phyloP scores from a whole-genome alignment of 208 protist genomes.

The Trypanosomatidae sp. region DNA sequence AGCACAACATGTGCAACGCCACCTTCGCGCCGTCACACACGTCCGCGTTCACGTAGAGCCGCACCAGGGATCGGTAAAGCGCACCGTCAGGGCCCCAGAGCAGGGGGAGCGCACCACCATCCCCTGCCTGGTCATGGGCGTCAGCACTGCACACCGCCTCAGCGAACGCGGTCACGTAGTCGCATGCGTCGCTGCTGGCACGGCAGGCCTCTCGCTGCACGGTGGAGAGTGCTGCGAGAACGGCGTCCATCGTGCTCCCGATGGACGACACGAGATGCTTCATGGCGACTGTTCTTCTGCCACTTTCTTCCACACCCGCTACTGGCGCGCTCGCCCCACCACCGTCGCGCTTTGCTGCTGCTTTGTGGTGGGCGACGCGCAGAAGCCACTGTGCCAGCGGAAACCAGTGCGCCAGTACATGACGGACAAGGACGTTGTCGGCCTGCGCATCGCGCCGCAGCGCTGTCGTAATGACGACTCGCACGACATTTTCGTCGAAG shows the following conservation, averaged over 20 bases:
- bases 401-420: slow-evolving; percentile 55
- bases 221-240: slow-evolving; percentile 43
- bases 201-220: slow-evolving; percentile 38
- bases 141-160: neutral
- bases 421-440: slow-evolving; percentile 39
- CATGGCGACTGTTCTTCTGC: slow-evolving; percentile 3
- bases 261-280: slow-evolving; percentile 59
- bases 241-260: slow-evolving; percentile 61
- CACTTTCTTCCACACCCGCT: neutral
- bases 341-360: slow-evolving; percentile 2
- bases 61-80: slow-evolving; percentile 66
- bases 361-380: slow-evolving; percentile 28
- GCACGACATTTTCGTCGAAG: slow-evolving; percentile 43
- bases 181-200: slow-evolving; percentile 1
- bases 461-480: slow-evolving; percentile 26
- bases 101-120: slow-evolving; percentile 10
- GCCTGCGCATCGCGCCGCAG: slow-evolving; percentile 32
- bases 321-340: neutral
- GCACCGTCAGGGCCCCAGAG: slow-evolving; percentile 62
- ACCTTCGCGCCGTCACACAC: slow-evolving; percentile 43
- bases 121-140: neutral
- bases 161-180: slow-evolving; percentile 13
- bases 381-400: slow-evolving; percentile 52
- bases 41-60: slow-evolving; percentile 71
- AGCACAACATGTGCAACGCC: slow-evolving; percentile 21